Conservation (phyloP, 495 filamentous ascomycete genomes). For the Podospora fimiseda region DNA sequence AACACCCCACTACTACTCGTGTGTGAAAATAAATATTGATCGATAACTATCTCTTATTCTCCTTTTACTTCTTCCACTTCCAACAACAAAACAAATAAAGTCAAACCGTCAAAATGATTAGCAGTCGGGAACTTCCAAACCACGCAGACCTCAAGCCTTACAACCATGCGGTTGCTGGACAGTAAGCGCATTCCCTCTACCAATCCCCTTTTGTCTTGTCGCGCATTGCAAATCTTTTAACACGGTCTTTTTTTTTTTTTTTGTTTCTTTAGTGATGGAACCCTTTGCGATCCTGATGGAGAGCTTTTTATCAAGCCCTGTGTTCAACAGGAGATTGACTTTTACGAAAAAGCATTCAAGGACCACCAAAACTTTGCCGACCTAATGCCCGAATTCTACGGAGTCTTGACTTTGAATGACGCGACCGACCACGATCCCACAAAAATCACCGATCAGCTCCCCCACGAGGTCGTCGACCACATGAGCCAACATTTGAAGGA, state of each 20-base stretch:
- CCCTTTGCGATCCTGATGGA: conserved; percentile 78
- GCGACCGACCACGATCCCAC: conserved; percentile 39
- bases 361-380: conserved; percentile 64
- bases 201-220: too few species aligned
- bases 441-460: conserved; percentile 36
- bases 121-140: conserved; percentile 35
- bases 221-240: too few species aligned
- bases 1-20: too few species aligned
- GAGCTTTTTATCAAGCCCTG: conserved; percentile 93
- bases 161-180: conserved; percentile 82
- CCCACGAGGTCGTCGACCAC: conserved; percentile 37
- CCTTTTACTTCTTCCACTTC: not conserved
- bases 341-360: conserved; percentile 70
- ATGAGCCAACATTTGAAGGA: conserved; percentile 37
- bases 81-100: not conserved
- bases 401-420: conserved; percentile 57
- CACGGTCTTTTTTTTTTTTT: not conserved
- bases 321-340: conserved; percentile 75
- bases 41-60: too few species aligned
- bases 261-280: conserved; percentile 63
- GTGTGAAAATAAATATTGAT: too few species aligned
- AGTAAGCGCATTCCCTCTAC: conserved; percentile 56
- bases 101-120: conserved; percentile 19
- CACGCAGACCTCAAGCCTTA: conserved; percentile 58
- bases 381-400: conserved; percentile 80